Evolutionary conservation across 148 eudicot genomes (phyloP).

Genomic region (Diospyros kaki): DNA sequence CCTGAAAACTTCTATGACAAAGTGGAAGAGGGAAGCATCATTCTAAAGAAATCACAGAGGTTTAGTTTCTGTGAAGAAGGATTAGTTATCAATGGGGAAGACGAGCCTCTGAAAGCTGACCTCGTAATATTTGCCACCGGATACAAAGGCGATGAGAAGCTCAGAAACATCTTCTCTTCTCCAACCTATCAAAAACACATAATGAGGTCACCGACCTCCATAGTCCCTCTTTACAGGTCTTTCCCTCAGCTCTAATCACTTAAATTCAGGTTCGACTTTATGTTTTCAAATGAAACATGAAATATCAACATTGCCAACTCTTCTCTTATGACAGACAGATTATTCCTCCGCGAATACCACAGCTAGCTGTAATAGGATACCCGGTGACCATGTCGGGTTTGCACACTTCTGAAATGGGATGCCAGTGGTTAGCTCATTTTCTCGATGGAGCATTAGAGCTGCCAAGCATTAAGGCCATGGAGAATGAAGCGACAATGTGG

Average conservation of each 20-base stretch:
- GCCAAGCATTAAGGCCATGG: conserved; percentile 9
- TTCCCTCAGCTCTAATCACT: too few species aligned
- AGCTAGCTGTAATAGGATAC: conserved; percentile 3
- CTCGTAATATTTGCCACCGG: conserved; percentile 35
- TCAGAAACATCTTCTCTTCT: conserved; percentile 24
- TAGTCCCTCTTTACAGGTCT: conserved; percentile 36
- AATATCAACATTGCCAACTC: background rate
- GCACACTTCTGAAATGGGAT: conserved; percentile 7
- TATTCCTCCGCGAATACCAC: conserved; percentile 12
- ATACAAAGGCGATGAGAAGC: conserved; percentile 30
- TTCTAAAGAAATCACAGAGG: conserved; percentile 19
- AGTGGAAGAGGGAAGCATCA: conserved; percentile 44
- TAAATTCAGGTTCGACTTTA: too few species aligned
- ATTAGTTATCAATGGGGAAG: conserved; percentile 23
- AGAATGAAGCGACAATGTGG: conserved; percentile 5
- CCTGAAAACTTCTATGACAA: conserved; percentile 35
- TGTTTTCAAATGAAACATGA: background rate
- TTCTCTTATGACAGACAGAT: background rate
- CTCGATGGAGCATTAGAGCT: conserved; percentile 3
- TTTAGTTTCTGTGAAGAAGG: conserved; percentile 40
- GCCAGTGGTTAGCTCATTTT: conserved; percentile 16
- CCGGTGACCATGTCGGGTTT: conserved; percentile 4
- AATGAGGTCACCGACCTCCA: conserved; percentile 18
- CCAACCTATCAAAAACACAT: conserved; percentile 21
- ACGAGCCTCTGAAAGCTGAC: conserved; percentile 15